phyloP scores from a whole-genome alignment of 306 rosid species.

The Gastrolobium bilobum region DNA sequence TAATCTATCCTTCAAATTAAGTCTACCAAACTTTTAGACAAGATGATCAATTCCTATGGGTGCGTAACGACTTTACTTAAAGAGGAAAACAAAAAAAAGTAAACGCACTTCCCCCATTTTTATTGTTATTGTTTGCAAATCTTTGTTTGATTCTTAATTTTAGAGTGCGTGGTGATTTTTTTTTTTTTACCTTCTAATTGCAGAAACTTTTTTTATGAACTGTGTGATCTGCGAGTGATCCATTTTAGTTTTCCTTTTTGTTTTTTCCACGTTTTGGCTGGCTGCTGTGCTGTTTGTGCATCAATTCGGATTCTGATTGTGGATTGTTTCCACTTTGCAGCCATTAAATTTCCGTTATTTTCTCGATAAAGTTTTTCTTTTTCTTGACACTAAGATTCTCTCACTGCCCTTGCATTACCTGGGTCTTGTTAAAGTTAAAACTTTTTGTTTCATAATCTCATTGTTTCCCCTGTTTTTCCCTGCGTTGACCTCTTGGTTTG shows the following conservation, averaged over 20 bases:
- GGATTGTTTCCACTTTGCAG: constrained; percentile 25
- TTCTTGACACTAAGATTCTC: constrained; percentile 42
- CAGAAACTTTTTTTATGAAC: constrained; percentile 16
- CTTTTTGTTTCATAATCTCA: background rate
- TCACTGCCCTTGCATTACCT: constrained; percentile 4
- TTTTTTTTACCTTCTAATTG: background rate
- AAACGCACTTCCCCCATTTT: background rate
- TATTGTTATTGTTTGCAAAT: background rate
- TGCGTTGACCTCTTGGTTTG: constrained; percentile 56
- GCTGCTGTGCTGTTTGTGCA: background rate
- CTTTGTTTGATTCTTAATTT: constrained; percentile 16
- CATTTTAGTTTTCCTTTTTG: background rate
- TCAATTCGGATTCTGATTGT: constrained; percentile 44
- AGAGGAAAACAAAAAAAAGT: background rate
- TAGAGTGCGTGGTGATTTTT: background rate
- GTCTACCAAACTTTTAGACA: too few species aligned
- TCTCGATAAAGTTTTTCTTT: constrained; percentile 35
- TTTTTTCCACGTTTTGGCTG: background rate
- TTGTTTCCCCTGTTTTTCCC: constrained; percentile 42
- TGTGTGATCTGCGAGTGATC: background rate
- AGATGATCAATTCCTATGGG: too few species aligned
- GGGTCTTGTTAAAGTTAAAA: background rate
- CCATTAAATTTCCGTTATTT: constrained; percentile 43
- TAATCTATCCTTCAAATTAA: too few species aligned
- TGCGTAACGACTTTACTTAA: too few species aligned